These are phyloP conservation scores for Moesziomyces antarcticus DNA, from an alignment of 1,284 basidiomycete genomes.

Conservation along the genomic window DNA sequence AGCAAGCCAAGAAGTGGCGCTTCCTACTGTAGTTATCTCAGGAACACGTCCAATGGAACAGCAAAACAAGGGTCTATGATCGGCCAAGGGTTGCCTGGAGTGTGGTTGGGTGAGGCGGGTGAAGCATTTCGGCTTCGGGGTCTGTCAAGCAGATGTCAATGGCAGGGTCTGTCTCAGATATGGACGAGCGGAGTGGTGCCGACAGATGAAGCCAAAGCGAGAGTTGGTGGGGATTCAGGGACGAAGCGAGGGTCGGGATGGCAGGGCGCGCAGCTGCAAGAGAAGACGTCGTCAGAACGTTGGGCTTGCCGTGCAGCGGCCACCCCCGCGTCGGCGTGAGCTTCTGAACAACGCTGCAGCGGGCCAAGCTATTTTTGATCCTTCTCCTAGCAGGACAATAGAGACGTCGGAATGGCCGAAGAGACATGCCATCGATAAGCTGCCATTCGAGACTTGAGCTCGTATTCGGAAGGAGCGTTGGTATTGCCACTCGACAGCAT, in stretches of 20 bases:
- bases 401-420: background rate
- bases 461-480: too few species aligned
- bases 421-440: background rate
- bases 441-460: background rate
- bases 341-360: background rate
- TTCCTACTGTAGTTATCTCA: background rate
- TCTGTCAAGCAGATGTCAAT: too few species aligned
- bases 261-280: constrained; percentile 4
- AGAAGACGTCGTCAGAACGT: constrained; percentile 23
- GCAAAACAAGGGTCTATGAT: too few species aligned
- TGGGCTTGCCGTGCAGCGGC: background rate
- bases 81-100: too few species aligned
- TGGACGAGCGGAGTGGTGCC: too few species aligned
- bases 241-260: background rate
- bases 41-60: too few species aligned
- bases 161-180: too few species aligned
- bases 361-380: constrained; percentile 15
- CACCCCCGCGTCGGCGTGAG: background rate
- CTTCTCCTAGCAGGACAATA: background rate
- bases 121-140: too few species aligned
- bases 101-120: too few species aligned
- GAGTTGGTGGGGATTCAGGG: background rate
- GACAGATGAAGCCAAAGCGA: background rate
- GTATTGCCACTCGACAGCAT: too few species aligned
- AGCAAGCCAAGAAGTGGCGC: background rate